These are phyloP conservation scores for Narthecium ossifragum DNA, from an alignment of 106 monocot genomes.

Conservation along the genomic window DNA sequence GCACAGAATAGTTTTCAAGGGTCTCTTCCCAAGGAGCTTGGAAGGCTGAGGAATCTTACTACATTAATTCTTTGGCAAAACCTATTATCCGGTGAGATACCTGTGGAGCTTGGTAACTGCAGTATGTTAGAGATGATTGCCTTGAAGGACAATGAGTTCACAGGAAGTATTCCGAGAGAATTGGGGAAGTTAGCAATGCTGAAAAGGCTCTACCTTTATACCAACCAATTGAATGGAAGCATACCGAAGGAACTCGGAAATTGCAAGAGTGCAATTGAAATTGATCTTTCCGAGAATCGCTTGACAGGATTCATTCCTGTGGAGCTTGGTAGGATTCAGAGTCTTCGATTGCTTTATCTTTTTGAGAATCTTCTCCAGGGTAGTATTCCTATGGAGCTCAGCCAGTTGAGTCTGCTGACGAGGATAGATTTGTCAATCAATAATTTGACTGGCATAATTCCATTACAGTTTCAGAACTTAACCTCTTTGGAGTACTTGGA, in stretches of 20 bases:
- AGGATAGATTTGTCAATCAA: conserved; percentile 74
- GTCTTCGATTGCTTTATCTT: conserved; percentile 61
- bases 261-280: conserved; percentile 43
- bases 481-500: conserved; percentile 49
- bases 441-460: conserved; percentile 58
- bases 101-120: conserved; percentile 58
- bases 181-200: conserved; percentile 48
- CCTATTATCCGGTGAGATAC: conserved; percentile 45
- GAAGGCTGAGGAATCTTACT: conserved; percentile 49
- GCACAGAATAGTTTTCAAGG: conserved; percentile 58
- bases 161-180: conserved; percentile 52
- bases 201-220: conserved; percentile 58
- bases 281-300: conserved; percentile 73
- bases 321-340: conserved; percentile 56
- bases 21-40: conserved; percentile 36
- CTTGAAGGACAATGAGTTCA: conserved; percentile 53
- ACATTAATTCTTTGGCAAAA: conserved; percentile 82
- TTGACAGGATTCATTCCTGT: conserved; percentile 51
- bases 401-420: conserved; percentile 30
- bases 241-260: conserved; percentile 56
- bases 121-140: conserved; percentile 51
- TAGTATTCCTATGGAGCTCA: conserved; percentile 57
- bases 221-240: conserved; percentile 45
- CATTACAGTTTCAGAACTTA: conserved; percentile 56
- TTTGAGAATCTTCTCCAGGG: conserved; percentile 71